Evolutionary conservation across 345 rosid species (phyloP).

Genomic region (Aegle marmelos): DNA sequence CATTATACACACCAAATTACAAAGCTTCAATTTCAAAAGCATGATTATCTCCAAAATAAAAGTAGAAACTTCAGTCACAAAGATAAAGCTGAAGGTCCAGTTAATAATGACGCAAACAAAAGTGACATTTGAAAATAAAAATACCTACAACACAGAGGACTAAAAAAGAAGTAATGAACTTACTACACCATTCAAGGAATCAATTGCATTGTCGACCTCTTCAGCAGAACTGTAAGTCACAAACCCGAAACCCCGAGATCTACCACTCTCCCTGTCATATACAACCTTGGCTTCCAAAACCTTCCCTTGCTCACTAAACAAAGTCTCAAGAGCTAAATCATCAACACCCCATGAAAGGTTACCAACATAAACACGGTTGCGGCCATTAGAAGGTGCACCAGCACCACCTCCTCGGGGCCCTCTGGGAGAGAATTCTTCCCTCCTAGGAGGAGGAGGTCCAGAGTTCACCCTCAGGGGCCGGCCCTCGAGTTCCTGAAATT

Average conservation of each 20-base stretch:
- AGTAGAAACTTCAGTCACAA: neutral
- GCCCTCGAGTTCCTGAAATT: slow-evolving; percentile 81
- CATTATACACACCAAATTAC: neutral
- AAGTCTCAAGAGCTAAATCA: slow-evolving; percentile 70
- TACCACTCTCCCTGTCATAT: slow-evolving; percentile 88
- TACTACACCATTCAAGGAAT: slow-evolving; percentile 74
- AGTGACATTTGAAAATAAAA: neutral
- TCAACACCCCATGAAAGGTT: slow-evolving; percentile 97
- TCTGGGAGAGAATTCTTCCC: slow-evolving; percentile 48
- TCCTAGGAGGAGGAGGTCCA: slow-evolving; percentile 80
- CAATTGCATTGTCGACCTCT: slow-evolving; percentile 74
- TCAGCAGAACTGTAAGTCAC: slow-evolving; percentile 76
- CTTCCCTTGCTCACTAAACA: slow-evolving; percentile 85
- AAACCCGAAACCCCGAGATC: slow-evolving; percentile 97
- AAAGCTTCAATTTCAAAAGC: neutral
- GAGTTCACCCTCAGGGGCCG: slow-evolving; percentile 80
- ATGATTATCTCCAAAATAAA: neutral
- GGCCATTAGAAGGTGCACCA: neutral
- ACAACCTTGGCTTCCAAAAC: slow-evolving; percentile 92
- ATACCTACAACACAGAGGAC: neutral
- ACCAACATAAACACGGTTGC: slow-evolving; percentile 73
- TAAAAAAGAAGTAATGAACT: slow-evolving; percentile 29
- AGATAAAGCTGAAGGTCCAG: neutral
- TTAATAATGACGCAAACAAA: neutral
- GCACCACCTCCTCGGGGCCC: slow-evolving; percentile 24